phyloP scores from a whole-genome alignment of 2,329 filamentous ascomycete species.

The Aspergillus sp. region DNA sequence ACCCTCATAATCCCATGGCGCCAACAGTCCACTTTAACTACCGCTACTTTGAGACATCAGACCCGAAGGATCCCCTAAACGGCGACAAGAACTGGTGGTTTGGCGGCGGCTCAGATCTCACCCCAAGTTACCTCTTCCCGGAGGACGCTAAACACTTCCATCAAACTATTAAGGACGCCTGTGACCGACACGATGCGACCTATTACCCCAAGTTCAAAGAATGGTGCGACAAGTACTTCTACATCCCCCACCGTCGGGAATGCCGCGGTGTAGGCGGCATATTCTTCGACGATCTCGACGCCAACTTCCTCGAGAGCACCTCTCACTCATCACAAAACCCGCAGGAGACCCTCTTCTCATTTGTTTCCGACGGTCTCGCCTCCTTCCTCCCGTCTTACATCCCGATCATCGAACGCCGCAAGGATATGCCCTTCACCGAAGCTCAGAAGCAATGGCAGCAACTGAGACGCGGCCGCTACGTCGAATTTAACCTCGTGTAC shows the following conservation, averaged over 20 bases:
- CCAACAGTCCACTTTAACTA: constrained; percentile 98
- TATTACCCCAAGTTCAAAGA: constrained; percentile 96
- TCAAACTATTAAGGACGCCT: constrained; percentile 84
- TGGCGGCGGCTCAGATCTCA: constrained; percentile 90
- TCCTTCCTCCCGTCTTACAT: constrained; percentile 89
- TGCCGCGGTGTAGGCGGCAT: constrained; percentile 88
- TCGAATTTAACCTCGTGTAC: constrained; percentile 98
- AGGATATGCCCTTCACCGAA: constrained; percentile 86
- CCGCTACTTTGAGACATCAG: constrained; percentile 95
- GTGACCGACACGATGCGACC: constrained; percentile 85
- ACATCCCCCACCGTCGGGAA: constrained; percentile 86
- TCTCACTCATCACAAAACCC: constrained; percentile 66
- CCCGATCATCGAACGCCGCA: constrained; percentile 82
- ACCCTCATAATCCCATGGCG: constrained; percentile 93
- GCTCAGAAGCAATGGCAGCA: constrained; percentile 96
- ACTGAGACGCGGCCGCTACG: constrained; percentile 87
- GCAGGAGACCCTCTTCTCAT: constrained; percentile 85
- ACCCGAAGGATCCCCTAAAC: constrained; percentile 70
- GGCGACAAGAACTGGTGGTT: constrained; percentile 88
- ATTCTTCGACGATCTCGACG: constrained; percentile 97
- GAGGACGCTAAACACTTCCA: constrained; percentile 98
- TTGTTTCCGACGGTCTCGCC: constrained; percentile 78
- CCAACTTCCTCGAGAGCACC: constrained; percentile 39
- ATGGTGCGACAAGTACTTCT: constrained; percentile 98
- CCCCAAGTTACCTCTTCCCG: constrained; percentile 90